Evolutionary conservation across 2,329 filamentous ascomycete species (phyloP).

Genomic region (Penicillium sclerotiorum): DNA sequence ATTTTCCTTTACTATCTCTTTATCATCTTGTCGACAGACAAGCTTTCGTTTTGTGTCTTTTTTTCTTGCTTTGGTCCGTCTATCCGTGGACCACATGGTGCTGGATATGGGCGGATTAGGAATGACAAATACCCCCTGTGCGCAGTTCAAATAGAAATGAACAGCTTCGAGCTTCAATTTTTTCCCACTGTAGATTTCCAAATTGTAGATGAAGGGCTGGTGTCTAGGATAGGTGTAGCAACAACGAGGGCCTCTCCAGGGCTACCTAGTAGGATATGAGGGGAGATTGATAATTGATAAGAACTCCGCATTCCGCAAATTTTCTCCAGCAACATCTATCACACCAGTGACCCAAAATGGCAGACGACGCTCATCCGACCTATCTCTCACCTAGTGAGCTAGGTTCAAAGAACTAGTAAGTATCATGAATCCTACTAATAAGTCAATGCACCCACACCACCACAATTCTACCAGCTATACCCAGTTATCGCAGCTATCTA

Average conservation of each 20-base stretch:
- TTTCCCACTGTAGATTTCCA: background rate
- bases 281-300: constrained; percentile 22
- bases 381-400: constrained; percentile 77
- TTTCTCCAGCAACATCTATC: constrained; percentile 17
- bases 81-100: constrained; percentile 4
- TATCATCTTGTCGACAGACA: constrained; percentile 12
- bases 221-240: too few relatives aligned
- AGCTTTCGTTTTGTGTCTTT: constrained; percentile 12
- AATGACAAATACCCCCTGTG: constrained; percentile 26
- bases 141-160: constrained; percentile 26
- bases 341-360: constrained; percentile 24
- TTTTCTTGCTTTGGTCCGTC: constrained; percentile 9
- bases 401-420: constrained; percentile 89
- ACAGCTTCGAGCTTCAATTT: constrained; percentile 12
- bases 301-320: constrained; percentile 16
- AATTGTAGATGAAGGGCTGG: too few relatives aligned
- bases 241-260: too few relatives aligned
- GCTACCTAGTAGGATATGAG: too few relatives aligned
- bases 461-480: background rate
- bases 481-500: constrained; percentile 3
- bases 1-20: constrained; percentile 14
- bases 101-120: constrained; percentile 12
- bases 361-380: constrained; percentile 50
- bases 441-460: background rate
- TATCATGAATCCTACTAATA: constrained; percentile 20